These are phyloP conservation scores for Penicillium psychrosexuale DNA, from an alignment of 2,329 filamentous ascomycete species.

Conservation along the genomic window DNA sequence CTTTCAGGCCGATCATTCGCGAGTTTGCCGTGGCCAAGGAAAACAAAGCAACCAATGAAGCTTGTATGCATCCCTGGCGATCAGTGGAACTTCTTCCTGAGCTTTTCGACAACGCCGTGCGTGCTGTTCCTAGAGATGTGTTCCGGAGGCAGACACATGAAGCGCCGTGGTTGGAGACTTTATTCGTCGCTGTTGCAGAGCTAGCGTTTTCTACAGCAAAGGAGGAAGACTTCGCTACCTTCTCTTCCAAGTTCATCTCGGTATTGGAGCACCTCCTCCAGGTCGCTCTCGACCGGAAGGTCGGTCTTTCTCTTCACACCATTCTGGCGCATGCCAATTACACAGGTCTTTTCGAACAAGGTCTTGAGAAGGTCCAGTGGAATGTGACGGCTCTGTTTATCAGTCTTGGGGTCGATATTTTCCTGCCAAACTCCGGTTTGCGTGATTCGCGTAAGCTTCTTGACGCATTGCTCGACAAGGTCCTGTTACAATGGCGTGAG, in stretches of 20 bases:
- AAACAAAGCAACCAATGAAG: slow-evolving; percentile 12
- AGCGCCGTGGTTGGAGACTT: slow-evolving; percentile 49
- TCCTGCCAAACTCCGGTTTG: slow-evolving; percentile 45
- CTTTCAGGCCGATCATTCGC: slow-evolving; percentile 37
- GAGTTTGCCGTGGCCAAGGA: slow-evolving; percentile 16
- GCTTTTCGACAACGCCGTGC: slow-evolving; percentile 47
- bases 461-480: slow-evolving; percentile 35
- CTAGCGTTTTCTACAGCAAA: slow-evolving; percentile 37
- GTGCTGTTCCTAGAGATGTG: slow-evolving; percentile 44
- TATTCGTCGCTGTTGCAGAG: slow-evolving; percentile 46
- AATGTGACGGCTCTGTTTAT: slow-evolving; percentile 42
- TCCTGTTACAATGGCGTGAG: slow-evolving; percentile 33
- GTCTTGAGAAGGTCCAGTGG: slow-evolving; percentile 38
- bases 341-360: slow-evolving; percentile 39
- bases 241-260: slow-evolving; percentile 30
- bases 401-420: slow-evolving; percentile 43
- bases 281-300: slow-evolving; percentile 37
- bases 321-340: slow-evolving; percentile 42
- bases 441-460: slow-evolving; percentile 37
- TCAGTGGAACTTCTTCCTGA: slow-evolving; percentile 38
- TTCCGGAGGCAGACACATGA: slow-evolving; percentile 46
- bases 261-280: slow-evolving; percentile 41
- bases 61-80: slow-evolving; percentile 24
- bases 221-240: slow-evolving; percentile 24
- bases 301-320: slow-evolving; percentile 41